Evolutionary conservation across 2,329 filamentous ascomycete species (phyloP), one percentile per base, ranked within the genome.

Genomic region (Neonectria sp.): DNA sequence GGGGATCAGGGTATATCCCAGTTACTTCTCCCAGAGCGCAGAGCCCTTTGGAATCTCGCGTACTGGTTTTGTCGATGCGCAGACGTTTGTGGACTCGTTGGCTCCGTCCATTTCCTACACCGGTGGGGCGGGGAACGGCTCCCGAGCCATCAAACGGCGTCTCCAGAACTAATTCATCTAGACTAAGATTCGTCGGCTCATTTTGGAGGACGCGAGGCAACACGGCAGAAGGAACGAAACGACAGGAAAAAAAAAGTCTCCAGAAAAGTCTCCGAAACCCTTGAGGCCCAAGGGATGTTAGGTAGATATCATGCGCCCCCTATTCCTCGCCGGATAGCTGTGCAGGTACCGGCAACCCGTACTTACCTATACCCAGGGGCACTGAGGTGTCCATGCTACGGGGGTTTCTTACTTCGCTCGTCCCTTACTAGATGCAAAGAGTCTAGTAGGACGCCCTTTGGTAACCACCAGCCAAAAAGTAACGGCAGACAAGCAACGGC

Each of bases 111-210:
- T 29, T 40, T 17, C 8, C 29, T 5, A 24, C 29, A 52, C 40
- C 15, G 29, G 53, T 45, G 52, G 55, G 48, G 46, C 55, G 55
- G 35, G 29, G 61, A 35, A 63, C 43, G 43, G 29, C 35, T 52
- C 60, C 53, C 53, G 45, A 46, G 21, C 60, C 52, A 56, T 57
- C 24, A 51, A 35, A 45, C 53, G 46, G 55, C 48, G 40, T 35
- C 33, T 48, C 40, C 56, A 60, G 35, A 13, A 53, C 33, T 35
- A 24, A 53, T 31, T 48, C 40, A 17, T 31, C 27, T n/a, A 33
- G 27, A 21, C 27, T 31, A 17, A 52, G 25, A 52, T 33, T 13
- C 17, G 15, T 52, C 48, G 27, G 17, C 48, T 27, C 25, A 31
- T 33, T 52, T 17, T 33, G 25, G 12, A 12, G 17, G 37, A 31